A percentile compares a stretch with the other conserved stretches of the same genome.
Evolutionary conservation across 2,329 filamentous ascomycete species (phyloP).

Genomic region (Plenodomus tracheiphilus): DNA sequence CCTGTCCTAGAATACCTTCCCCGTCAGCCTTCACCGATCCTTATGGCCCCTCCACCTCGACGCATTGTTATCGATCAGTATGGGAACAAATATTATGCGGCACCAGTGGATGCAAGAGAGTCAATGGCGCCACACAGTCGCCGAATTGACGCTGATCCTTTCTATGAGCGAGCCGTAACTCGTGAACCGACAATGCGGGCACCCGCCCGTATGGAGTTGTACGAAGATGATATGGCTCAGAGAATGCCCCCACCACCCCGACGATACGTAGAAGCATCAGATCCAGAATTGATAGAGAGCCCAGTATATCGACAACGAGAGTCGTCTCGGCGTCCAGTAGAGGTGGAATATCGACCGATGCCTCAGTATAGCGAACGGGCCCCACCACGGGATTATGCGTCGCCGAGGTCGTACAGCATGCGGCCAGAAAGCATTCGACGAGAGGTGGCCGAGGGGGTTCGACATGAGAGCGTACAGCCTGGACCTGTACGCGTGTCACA

Average conservation of each 20-base stretch:
- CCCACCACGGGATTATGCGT: conserved; percentile 38
- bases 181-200: conserved; percentile 56
- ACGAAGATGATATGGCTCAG: conserved; percentile 43
- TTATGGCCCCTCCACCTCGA: conserved; percentile 55
- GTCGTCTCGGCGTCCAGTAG: conserved; percentile 56
- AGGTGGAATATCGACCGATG: conserved; percentile 38
- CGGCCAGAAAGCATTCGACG: conserved; percentile 43
- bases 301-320: conserved; percentile 62
- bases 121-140: conserved; percentile 57
- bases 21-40: conserved; percentile 40
- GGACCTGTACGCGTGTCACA: conserved; percentile 36
- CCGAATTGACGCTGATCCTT: conserved; percentile 57
- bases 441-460: conserved; percentile 38
- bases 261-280: conserved; percentile 62
- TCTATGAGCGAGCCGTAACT: conserved; percentile 67
- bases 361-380: conserved; percentile 44
- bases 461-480: conserved; percentile 49
- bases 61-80: conserved; percentile 81
- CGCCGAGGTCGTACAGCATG: conserved; percentile 44
- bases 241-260: conserved; percentile 53
- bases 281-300: conserved; percentile 58
- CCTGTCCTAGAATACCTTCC: conserved; percentile 46
- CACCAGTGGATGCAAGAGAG: conserved; percentile 53
- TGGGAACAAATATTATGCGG: conserved; percentile 76
- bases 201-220: conserved; percentile 56